Base-by-base conservation (phyloP, 257 asterid species). In the Solanum tarijense region DNA sequence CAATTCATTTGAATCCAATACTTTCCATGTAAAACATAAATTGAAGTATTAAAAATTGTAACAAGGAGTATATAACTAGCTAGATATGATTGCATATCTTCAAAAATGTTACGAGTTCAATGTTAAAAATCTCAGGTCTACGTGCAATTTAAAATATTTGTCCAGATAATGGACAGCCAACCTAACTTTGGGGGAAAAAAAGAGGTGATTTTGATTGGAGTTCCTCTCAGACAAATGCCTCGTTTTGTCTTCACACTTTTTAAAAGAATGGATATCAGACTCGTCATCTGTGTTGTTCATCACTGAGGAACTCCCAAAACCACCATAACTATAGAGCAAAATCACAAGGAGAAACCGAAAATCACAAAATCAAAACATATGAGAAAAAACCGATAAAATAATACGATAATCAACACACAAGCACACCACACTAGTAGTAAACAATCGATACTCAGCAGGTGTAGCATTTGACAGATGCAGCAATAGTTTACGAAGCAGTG, bases 181-280 rank as follows among this genome's bases (percentile, higher is more conserved):
- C 60, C 60, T 14, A 48, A 48, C 9, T 55, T 55, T 20, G 65
- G 65, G 0, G 1, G 0, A 9, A 14, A 58, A 20, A 20, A 21
- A 7, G 14, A 10, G 18, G 36, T 29, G 35, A 21, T 58, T 58
- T 58, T 0, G 5, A 69, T n/a, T 14, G 84, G 16, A 29, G 90
- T 88, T 92, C 83, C 96, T 93, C 95, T 96, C 97, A 93, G 96
- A 92, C 96, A 95, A 96, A 96, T 93, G 98, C 98, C 98, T 96
- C 98, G 95, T 78, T 87, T 83, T 92, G 93, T 96, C 88, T 91
- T 96, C 95, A 88, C 83, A 86, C 79, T 91, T 79, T 76, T 58
- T 32, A 62, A 71, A 87, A 92, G 96, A 96, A 94, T 95, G 96
- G 94, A 93, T 92, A 92, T 96, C 98, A 90, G 98, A 96, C 96